Base-by-base conservation (phyloP, 164 flowering plant genomes). In the Piper longum region DNA sequence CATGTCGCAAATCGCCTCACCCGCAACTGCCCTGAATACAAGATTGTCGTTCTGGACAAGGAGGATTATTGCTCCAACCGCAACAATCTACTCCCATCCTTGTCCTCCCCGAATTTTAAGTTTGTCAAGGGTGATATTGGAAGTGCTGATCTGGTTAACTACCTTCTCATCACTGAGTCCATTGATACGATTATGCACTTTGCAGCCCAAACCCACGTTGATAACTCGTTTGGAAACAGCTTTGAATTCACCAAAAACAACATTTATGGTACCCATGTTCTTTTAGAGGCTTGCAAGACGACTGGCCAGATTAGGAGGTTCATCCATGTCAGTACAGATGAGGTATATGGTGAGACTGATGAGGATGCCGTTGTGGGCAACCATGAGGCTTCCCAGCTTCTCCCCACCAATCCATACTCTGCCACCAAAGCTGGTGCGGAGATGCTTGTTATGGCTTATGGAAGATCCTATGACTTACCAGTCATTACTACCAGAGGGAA, bases 371-470 rank as follows among this genome's bases (percentile, higher is more conserved):
- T 80, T 55, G 88, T 84, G 4, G 91, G 91, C 57, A 86, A 86
- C 72, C 87, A 82, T 64, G 89, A 86, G 69, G 91, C 91, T 42
- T 86, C 91, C 18, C 88, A 82, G 68, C 85, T 85, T 45, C 86
- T 83, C 48, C 91, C 91, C 2, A 85, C 91, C 36, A 85, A 86
- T 62, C 91, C 91, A 3, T 86, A 86, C 75, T 85, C 91, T 57
- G 91, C 91, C 0, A 85, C 91, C 40, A 85, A 85, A 74, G 91
- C 91, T 59, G 91, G 91, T 45, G 91, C 91, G 12, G 91, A 85
- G 68, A 85, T 85, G 91, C 87, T 85, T 67, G 91, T 85, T 41
- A 86, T 86, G 91, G 91, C 91, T 4, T 86, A 86, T 80, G 89
- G 85, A 39, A 72, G 88, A 58, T 86, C 91, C 0, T 86, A 86